These are phyloP conservation scores for Bacterosira constricta DNA, from an alignment of 108 stramenopile species.

Conservation along the genomic window DNA sequence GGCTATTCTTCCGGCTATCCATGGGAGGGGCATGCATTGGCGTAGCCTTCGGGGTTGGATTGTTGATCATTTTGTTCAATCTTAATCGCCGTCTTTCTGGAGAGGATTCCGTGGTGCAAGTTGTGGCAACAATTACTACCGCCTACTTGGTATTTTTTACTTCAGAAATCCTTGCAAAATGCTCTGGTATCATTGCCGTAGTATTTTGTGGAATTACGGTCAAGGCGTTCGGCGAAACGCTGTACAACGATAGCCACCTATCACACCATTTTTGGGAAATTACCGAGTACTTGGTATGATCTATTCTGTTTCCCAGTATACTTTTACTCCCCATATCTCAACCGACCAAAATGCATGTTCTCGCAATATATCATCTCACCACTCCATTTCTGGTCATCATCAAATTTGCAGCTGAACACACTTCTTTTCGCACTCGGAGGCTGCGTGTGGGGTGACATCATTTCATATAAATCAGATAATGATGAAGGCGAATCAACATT, in stretches of 20 bases:
- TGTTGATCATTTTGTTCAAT: constrained; percentile 42
- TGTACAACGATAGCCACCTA: constrained; percentile 73
- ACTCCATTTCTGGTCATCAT: too few relatives aligned
- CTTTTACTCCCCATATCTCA: too few relatives aligned
- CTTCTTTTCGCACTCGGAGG: constrained; percentile 92
- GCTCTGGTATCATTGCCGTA: constrained; percentile 85
- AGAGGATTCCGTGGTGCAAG: constrained; percentile 81
- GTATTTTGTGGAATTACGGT: constrained; percentile 74
- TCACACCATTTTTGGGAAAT: constrained; percentile 83
- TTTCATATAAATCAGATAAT: too few relatives aligned
- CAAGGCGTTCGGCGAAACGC: constrained; percentile 54
- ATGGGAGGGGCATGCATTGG: constrained; percentile 83
- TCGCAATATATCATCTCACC: too few relatives aligned
- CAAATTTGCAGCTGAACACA: too few relatives aligned
- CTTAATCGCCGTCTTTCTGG: constrained; percentile 67
- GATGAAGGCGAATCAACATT: not conserved
- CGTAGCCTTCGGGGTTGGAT: constrained; percentile 59
- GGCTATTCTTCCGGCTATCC: constrained; percentile 70
- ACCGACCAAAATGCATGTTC: too few relatives aligned
- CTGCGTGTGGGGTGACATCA: constrained; percentile 72
- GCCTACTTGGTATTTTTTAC: constrained; percentile 88
- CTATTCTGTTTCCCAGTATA: too few relatives aligned
- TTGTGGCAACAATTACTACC: constrained; percentile 71
- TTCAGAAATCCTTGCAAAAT: constrained; percentile 61
- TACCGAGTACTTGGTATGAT: constrained; percentile 79